Evolutionary conservation across 495 filamentous ascomycete species (phyloP), one percentile per base, ranked within the genome.

Genomic region (Podospora australis): DNA sequence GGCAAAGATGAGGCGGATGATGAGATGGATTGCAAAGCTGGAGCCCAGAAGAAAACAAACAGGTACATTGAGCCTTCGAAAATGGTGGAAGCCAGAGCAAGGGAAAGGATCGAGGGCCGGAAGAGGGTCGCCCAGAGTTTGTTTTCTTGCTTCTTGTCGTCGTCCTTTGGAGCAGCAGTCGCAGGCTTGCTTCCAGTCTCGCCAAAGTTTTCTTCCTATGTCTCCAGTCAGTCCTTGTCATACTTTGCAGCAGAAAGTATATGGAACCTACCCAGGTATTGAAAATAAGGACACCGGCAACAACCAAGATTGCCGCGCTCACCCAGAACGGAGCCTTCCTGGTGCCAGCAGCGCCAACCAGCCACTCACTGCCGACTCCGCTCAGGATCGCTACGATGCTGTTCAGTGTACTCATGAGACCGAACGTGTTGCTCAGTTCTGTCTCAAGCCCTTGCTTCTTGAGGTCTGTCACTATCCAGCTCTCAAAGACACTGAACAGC

Each of bases 61-160:
- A 80, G 69, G 56, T 78, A 80, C 73, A 80, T 78, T 3, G 75
- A 76, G 6, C 75, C 74, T 50, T 81, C 75, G 54, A 79, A 78
- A 54, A 73, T 65, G 36, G 71, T 74, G 2, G 74, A 74, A 9
- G 70, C 67, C 20, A 78, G 54, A 4, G 62, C 67, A 13, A 80
- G 66, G 2, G 70, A 59, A 19, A 73, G 49, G 6, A 77, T 62
- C 17, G 62, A 60, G n/a, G 69, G 70, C 47, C 67, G 59, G 41
- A 49, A 56, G 24, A 66, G 38, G 20, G 53, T 45, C 3, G 48
- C 23, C 46, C 56, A 58, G 4, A 65, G 17, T 10, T 46, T 55
- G 44, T 57, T 58, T 10, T 48, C 35, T 3, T 43, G 34, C 34
- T 48, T 47, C 19, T 39, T 30, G 6, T 45, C 42, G 9, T 23